A percentile compares a stretch with the other conserved stretches of the same genome.
These are phyloP conservation scores for Aspergillus sergii DNA, from an alignment of 2,329 filamentous ascomycete species.

Conservation along the genomic window DNA sequence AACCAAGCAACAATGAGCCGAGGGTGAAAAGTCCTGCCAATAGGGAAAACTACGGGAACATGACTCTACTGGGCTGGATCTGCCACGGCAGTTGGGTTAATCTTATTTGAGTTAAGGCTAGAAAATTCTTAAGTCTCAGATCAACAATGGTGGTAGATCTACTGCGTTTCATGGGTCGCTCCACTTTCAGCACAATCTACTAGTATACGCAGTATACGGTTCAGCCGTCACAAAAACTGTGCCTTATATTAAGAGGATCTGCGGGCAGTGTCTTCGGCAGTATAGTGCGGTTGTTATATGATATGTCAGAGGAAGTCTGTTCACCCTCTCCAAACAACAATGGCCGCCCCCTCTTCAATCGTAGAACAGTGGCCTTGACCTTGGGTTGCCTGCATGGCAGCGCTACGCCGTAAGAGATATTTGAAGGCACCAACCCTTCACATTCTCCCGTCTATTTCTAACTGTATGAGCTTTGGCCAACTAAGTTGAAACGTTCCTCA, in stretches of 20 bases:
- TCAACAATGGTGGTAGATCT: not conserved
- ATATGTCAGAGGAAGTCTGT: not conserved
- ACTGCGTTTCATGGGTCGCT: not conserved
- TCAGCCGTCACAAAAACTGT: not conserved
- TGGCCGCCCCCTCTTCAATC: not conserved
- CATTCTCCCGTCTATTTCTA: not conserved
- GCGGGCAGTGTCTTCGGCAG: not conserved
- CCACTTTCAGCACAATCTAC: not conserved
- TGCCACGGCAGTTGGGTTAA: not conserved
- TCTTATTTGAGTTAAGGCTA: not conserved
- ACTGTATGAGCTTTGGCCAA: not conserved
- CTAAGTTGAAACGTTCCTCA: not conserved
- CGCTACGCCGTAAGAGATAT: not conserved
- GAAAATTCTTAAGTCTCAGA: conserved; percentile 1
- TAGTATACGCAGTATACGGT: not conserved
- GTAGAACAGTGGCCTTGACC: not conserved
- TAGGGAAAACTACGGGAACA: not conserved
- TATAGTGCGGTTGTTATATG: not conserved
- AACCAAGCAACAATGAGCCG: not conserved
- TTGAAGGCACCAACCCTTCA: not conserved
- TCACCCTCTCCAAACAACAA: too few relatives aligned
- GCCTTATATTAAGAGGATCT: not conserved
- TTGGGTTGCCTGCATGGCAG: not conserved
- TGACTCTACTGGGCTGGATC: too few relatives aligned
- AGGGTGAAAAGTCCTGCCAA: not conserved